Evolutionary conservation across 2,329 filamentous ascomycete genomes (phyloP).

Genomic region (Microdochium trichocladiopsis): DNA sequence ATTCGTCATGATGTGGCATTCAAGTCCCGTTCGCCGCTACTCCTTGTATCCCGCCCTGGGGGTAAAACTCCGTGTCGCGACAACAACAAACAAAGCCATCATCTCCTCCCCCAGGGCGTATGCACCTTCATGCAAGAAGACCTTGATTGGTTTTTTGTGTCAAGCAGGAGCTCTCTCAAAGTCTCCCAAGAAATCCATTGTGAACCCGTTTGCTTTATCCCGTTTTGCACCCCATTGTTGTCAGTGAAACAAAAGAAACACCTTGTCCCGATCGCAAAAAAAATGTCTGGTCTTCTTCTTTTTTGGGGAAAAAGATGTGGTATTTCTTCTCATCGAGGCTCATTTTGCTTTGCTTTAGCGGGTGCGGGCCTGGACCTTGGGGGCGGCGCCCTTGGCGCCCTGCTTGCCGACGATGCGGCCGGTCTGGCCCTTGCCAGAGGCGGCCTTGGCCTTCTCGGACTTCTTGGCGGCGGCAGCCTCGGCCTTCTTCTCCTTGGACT

Average conservation of each 20-base stretch:
- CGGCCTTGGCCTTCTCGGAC: constrained; percentile 96
- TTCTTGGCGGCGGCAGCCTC: constrained; percentile 88
- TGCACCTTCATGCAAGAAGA: neutral
- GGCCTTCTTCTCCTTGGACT: constrained; percentile 97
- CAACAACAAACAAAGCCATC: neutral
- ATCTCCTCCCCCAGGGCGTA: neutral
- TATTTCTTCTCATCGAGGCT: too few relatives aligned
- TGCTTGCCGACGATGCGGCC: constrained; percentile 89
- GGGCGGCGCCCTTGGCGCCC: constrained; percentile 82
- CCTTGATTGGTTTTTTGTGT: too few relatives aligned
- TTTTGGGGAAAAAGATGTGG: neutral
- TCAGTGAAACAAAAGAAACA: neutral
- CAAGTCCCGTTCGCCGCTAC: too few relatives aligned
- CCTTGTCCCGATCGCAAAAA: constrained; percentile 1
- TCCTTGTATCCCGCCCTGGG: too few relatives aligned
- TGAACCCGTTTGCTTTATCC: neutral
- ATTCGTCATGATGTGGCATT: too few relatives aligned
- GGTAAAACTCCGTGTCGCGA: too few relatives aligned
- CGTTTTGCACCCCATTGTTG: neutral
- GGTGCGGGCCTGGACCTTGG: constrained; percentile 79
- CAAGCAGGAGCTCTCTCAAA: neutral
- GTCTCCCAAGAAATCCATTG: neutral
- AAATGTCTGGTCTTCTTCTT: neutral
- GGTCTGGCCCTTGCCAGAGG: constrained; percentile 68
- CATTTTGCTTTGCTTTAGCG: constrained; percentile 53